Evolutionary conservation across 2,329 filamentous ascomycete species (phyloP).

Genomic region (Trichoderma atrobrunneum): DNA sequence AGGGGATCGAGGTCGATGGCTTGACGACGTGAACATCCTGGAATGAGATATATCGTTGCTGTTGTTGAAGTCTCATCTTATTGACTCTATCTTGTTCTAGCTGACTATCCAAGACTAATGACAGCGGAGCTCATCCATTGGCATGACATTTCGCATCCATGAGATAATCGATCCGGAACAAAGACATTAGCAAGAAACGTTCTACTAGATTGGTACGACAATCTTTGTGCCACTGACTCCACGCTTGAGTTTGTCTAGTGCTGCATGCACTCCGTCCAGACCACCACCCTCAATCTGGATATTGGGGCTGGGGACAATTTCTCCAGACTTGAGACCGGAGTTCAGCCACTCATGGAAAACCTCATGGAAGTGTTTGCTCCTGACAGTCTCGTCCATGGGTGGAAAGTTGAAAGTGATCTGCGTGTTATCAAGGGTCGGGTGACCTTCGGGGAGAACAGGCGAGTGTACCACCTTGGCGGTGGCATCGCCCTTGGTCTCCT

Average conservation of each 20-base stretch:
- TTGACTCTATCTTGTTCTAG: background rate
- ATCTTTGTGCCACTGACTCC: background rate
- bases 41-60: too few relatives aligned
- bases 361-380: background rate
- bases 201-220: background rate
- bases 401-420: background rate
- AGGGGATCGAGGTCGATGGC: too few relatives aligned
- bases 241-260: background rate
- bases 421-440: background rate
- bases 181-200: background rate
- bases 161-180: background rate
- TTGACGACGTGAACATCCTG: too few relatives aligned
- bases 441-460: background rate
- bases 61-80: too few relatives aligned
- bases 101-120: background rate
- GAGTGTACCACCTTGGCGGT: background rate
- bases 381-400: background rate
- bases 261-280: background rate
- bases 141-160: background rate
- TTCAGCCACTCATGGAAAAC: background rate
- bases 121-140: background rate
- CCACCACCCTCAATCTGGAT: background rate
- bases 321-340: background rate
- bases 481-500: background rate
- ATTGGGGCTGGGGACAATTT: background rate